Conservation (phyloP, 202 grass and related monocot species). For the Digitaria exilis region DNA sequence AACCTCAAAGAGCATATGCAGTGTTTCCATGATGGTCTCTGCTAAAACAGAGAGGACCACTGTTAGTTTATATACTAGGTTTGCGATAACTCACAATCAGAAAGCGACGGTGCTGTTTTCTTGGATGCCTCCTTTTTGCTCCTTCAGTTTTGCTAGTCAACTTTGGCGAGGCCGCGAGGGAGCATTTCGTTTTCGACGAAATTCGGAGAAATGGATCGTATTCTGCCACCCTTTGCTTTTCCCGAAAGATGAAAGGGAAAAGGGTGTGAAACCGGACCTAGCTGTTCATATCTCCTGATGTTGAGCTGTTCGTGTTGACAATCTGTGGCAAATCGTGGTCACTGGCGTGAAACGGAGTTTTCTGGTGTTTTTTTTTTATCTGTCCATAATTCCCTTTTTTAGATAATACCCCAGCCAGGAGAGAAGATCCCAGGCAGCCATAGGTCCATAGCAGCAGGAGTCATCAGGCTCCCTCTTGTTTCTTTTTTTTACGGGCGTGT, state of each 20-base stretch:
- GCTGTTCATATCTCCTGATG: background rate
- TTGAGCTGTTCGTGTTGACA: background rate
- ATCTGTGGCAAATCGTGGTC: background rate
- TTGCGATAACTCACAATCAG: background rate
- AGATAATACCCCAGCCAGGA: background rate
- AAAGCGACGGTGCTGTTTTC: background rate
- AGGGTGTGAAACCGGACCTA: background rate
- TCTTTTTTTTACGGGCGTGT: too few relatives aligned
- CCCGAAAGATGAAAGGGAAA: background rate
- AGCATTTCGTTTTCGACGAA: slow-evolving; percentile 2
- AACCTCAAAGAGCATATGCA: background rate
- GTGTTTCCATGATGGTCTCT: background rate
- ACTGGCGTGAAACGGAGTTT: too few relatives aligned
- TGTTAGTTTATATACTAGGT: background rate
- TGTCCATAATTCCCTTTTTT: background rate
- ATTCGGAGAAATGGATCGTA: slow-evolving; percentile 1
- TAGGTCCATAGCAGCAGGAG: background rate
- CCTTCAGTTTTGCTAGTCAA: background rate
- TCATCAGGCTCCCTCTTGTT: background rate
- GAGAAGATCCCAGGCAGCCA: background rate
- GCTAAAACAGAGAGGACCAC: background rate
- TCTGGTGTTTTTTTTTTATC: background rate
- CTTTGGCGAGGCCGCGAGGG: background rate
- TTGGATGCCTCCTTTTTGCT: background rate
- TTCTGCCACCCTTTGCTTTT: background rate